A percentile compares a stretch with the other conserved stretches of the same genome.
phyloP scores from a whole-genome alignment of 2,329 filamentous ascomycete species.

The Claviceps arundinis region DNA sequence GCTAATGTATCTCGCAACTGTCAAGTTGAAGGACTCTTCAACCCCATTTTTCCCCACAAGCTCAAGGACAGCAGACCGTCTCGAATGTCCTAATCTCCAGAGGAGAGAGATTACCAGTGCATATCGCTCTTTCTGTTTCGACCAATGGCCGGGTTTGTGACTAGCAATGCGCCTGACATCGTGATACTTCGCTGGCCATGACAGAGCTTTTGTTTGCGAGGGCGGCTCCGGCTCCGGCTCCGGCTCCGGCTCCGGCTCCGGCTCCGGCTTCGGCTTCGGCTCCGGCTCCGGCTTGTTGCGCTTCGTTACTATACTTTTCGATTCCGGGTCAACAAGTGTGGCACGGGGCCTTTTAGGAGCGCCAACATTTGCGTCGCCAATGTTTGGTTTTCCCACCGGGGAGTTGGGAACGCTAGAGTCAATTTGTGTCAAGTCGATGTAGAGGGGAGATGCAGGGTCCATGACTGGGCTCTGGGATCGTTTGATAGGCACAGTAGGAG shows the following conservation, averaged over 20 bases:
- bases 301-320: background rate
- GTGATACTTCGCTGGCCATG: constrained; percentile 3
- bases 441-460: constrained; percentile 9
- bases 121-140: constrained; percentile 15
- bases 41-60: constrained; percentile 11
- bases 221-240: background rate
- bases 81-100: constrained; percentile 16
- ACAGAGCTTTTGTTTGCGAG: background rate
- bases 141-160: constrained; percentile 12
- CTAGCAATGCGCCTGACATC: constrained; percentile 11
- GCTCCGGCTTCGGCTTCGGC: background rate
- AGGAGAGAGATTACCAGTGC: constrained; percentile 17
- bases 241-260: background rate
- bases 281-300: background rate
- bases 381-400: constrained; percentile 1
- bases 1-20: constrained; percentile 5
- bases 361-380: constrained; percentile 11
- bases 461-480: constrained; percentile 4
- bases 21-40: constrained; percentile 3
- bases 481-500: background rate
- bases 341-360: constrained; percentile 9
- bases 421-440: constrained; percentile 18
- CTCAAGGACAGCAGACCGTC: constrained; percentile 15
- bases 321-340: background rate
- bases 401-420: constrained; percentile 7